Conservation (phyloP, 139 green algal species). For the Picochlorum costavermella region DNA sequence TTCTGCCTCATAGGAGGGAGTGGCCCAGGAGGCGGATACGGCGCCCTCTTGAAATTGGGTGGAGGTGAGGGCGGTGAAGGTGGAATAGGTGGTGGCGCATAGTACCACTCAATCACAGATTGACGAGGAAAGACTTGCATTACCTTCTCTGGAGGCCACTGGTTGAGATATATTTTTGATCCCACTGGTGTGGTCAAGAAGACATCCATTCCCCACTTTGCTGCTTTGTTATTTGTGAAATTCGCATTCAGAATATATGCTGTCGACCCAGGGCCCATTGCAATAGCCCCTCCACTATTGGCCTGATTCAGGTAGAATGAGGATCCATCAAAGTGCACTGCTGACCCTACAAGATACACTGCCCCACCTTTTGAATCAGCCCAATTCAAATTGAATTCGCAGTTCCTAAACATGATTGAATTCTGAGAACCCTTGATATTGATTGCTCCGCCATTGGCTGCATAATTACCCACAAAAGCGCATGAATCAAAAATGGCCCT, state of each 20-base stretch:
- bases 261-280: slow-evolving; percentile 22
- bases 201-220: slow-evolving; percentile 25
- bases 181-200: slow-evolving; percentile 23
- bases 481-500: slow-evolving; percentile 13
- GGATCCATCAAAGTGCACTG: slow-evolving; percentile 12
- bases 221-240: slow-evolving; percentile 23
- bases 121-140: slow-evolving; percentile 15
- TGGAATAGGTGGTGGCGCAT: slow-evolving; percentile 13
- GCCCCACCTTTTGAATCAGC: slow-evolving; percentile 23
- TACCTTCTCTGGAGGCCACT: slow-evolving; percentile 20
- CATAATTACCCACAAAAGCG: slow-evolving; percentile 26
- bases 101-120: slow-evolving; percentile 15
- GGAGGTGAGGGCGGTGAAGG: slow-evolving; percentile 16
- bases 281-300: slow-evolving; percentile 21
- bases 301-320: slow-evolving; percentile 24
- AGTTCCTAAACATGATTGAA: slow-evolving; percentile 20
- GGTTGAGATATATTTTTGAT: slow-evolving; percentile 10
- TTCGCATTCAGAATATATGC: slow-evolving; percentile 23
- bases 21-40: slow-evolving; percentile 21
- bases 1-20: slow-evolving; percentile 8
- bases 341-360: slow-evolving; percentile 15
- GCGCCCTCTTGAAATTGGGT: slow-evolving; percentile 12
- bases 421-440: slow-evolving; percentile 13
- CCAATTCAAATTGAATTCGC: slow-evolving; percentile 22
- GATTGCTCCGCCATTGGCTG: slow-evolving; percentile 21